Conservation (phyloP, 176 grass and related monocot species). For the Eragrostis nindensis region DNA sequence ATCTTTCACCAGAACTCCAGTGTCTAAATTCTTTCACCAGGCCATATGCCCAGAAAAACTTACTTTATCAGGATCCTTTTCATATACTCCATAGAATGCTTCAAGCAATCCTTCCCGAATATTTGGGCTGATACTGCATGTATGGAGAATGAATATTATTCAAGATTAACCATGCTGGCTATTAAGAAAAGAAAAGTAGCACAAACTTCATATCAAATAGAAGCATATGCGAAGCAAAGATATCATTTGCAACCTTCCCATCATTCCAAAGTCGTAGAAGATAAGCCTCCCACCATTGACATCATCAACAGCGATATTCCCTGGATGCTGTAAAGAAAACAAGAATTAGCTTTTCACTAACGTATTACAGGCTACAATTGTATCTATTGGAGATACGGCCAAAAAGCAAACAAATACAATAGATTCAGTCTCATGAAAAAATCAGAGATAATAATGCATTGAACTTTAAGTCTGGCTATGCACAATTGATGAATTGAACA, state of each 20-base stretch:
- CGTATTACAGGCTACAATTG: neutral
- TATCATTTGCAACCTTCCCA: slow-evolving; percentile 79
- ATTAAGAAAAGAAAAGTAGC: neutral
- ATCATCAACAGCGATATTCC: slow-evolving; percentile 99
- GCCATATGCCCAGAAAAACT: slow-evolving; percentile 39
- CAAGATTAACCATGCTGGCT: slow-evolving; percentile 16
- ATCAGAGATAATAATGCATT: slow-evolving; percentile 9
- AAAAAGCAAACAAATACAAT: slow-evolving; percentile 19
- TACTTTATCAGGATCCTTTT: slow-evolving; percentile 96
- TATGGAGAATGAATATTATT: slow-evolving; percentile 27
- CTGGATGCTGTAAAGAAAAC: slow-evolving; percentile 81
- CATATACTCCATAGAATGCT: slow-evolving; percentile 95
- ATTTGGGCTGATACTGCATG: slow-evolving; percentile 88
- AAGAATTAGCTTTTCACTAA: slow-evolving; percentile 6
- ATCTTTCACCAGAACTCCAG: slow-evolving; percentile 19
- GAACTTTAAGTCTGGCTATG: neutral
- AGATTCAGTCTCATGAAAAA: slow-evolving; percentile 6
- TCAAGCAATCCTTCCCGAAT: slow-evolving; percentile 93
- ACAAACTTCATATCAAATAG: slow-evolving; percentile 19
- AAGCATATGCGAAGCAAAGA: slow-evolving; percentile 10
- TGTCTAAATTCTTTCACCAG: slow-evolving; percentile 21
- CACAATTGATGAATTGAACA: neutral
- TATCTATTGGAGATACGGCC: slow-evolving; percentile 27
- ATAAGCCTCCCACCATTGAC: slow-evolving; percentile 97
- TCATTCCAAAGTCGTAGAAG: slow-evolving; percentile 99